Percentiles rank a stretch among this genome's conserved stretches.
Conservation (phyloP, 805 yeast species). For the Sugiyamaella qingdaonensis region DNA sequence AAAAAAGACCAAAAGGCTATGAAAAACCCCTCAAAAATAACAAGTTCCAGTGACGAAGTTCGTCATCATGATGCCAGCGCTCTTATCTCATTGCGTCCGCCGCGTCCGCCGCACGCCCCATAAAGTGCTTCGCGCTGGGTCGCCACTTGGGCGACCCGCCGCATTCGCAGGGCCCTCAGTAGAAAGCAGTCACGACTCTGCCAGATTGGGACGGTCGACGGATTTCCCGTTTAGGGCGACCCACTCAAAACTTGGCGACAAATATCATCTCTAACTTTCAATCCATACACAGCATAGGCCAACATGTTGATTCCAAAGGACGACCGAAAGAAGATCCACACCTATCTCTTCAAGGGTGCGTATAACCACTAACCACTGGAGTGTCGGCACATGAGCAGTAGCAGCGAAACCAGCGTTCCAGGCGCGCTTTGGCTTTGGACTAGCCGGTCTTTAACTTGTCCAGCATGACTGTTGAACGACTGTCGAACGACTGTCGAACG, state of each 20-base stretch:
- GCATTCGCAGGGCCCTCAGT: too few relatives aligned
- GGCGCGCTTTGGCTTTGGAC: background rate
- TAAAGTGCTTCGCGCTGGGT: background rate
- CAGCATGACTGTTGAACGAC: too few relatives aligned
- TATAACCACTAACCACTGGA: background rate
- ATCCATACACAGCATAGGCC: conserved; percentile 22
- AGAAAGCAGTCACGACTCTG: conserved; percentile 4
- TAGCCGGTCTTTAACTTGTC: too few relatives aligned
- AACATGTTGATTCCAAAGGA: conserved; percentile 99
- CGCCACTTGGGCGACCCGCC: background rate
- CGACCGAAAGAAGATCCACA: conserved; percentile 99
- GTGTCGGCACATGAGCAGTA: too few relatives aligned
- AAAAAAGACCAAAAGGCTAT: background rate
- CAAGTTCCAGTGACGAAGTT: background rate
- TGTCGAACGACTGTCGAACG: too few relatives aligned
- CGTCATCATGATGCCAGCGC: background rate
- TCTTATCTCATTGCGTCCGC: background rate
- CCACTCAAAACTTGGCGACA: background rate
- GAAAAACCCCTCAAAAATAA: background rate
- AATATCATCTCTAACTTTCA: background rate
- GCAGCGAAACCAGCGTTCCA: too few relatives aligned
- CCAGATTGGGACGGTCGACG: conserved; percentile 1
- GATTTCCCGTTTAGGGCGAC: background rate
- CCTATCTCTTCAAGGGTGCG: conserved; percentile 86
- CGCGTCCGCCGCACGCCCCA: background rate